Base-by-base conservation (phyloP, 2,329 filamentous ascomycete species). In the Bipolaris bicolor region DNA sequence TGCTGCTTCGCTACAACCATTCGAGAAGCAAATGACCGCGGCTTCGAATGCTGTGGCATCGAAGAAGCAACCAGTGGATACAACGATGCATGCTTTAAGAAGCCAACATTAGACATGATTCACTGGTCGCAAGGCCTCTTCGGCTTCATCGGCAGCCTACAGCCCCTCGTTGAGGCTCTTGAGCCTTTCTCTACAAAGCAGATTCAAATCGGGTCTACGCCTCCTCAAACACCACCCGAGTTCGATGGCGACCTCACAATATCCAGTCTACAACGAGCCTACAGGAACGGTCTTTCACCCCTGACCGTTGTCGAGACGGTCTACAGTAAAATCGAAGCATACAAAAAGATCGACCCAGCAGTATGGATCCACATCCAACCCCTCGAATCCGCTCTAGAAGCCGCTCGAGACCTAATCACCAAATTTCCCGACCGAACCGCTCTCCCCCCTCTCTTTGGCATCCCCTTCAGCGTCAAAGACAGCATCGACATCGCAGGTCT, bases 401-500 rank as follows among this genome's bases (percentile, higher is more conserved):
- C 76, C 4, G 81, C 81, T 3, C 74, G 76, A 50, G 64, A 75
- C 3, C 72, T 84, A 0, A 66, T 74, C 7, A 65, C 70, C 9
- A 76, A 73, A 40, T 83, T 79, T 43, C 71, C 76, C 49, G 68
- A 73, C 45, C 71, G 71, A 6, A 77, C 76, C 36, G 65, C 61
- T 10, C 70, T 79, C n/a, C 77, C 81, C 31, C 82, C 83, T 3
- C 76, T 87, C 1, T 86, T 80, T 60, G 84, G 84, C 26, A 69
- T 86, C 1, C 84, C 84, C 0, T 87, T 86, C 61, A 81, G 80
- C 1, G 76, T 86, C 49, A 86, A 86, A 65, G 84, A 86, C 67
- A 82, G 77, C 39, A 83, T 86, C 49, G 83, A 86, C 60, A 76
- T 86, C 13, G 77, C 78, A 11, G 79, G 80, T 1, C 60, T 84